Percentiles rank a stretch among this genome's conserved stretches.
Conservation (phyloP, 257 asterid species). For the Capsicum rhomboideum region DNA sequence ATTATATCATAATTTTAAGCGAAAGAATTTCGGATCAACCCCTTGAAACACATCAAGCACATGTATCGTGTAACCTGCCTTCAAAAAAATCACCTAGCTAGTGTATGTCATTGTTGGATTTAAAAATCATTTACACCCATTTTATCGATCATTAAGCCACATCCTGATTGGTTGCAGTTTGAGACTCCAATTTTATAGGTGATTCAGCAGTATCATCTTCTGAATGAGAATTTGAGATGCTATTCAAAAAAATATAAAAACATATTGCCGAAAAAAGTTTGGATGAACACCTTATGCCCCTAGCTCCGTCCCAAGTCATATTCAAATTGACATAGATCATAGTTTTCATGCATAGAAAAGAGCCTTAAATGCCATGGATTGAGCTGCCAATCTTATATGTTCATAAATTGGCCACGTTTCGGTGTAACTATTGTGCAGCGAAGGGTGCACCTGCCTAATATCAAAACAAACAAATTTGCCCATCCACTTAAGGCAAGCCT, state of each 20-base stretch:
- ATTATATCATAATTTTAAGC: too few species aligned
- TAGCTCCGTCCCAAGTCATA: background rate
- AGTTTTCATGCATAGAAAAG: background rate
- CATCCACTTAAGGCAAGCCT: constrained; percentile 8
- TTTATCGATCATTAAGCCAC: background rate
- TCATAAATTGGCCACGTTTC: background rate
- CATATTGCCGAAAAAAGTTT: too few species aligned
- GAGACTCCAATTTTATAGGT: background rate
- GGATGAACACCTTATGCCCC: background rate
- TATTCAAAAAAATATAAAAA: background rate
- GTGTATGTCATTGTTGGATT: background rate
- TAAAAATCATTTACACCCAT: background rate
- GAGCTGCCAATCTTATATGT: background rate
- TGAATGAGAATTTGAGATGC: background rate
- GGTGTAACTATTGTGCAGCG: background rate
- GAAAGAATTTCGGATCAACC: too few species aligned
- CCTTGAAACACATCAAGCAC: too few species aligned
- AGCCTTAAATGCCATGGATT: background rate
- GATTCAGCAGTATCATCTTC: background rate
- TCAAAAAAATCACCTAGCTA: background rate
- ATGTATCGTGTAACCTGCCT: background rate
- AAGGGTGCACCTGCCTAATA: background rate
- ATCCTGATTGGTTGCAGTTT: background rate
- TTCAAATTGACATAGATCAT: background rate
- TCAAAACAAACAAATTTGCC: background rate